These are phyloP conservation scores for Phaseolus lunatus DNA, from an alignment of 306 rosid species.

Conservation along the genomic window DNA sequence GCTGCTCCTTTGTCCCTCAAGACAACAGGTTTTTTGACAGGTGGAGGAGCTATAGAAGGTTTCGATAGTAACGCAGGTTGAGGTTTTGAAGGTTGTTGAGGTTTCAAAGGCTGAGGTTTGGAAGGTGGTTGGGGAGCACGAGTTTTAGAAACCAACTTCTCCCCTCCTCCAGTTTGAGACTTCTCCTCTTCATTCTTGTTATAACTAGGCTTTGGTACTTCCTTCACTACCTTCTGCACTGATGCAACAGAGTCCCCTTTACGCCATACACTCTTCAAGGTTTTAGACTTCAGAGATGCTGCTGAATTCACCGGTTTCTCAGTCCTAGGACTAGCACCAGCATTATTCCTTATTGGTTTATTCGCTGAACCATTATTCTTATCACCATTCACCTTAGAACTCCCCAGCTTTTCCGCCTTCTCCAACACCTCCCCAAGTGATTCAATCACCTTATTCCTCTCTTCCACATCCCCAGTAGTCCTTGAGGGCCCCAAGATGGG, in stretches of 20 bases:
- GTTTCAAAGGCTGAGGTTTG: conserved; percentile 64
- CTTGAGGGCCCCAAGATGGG: conserved; percentile 53
- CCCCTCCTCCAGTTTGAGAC: conserved; percentile 49
- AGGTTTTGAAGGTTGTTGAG: conserved; percentile 70
- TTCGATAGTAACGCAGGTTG: conserved; percentile 73
- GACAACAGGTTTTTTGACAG: conserved; percentile 71
- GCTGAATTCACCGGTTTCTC: conserved; percentile 40
- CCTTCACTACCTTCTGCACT: conserved; percentile 73
- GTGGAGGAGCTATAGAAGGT: conserved; percentile 73
- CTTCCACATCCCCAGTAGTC: conserved; percentile 56
- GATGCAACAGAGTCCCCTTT: conserved; percentile 83
- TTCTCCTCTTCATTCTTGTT: conserved; percentile 49
- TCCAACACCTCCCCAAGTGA: conserved; percentile 97
- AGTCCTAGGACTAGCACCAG: conserved; percentile 44
- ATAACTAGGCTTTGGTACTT: conserved; percentile 57
- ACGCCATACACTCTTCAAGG: conserved; percentile 94
- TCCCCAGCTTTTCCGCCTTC: conserved; percentile 87
- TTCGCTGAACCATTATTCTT: conserved; percentile 56
- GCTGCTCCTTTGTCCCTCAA: conserved; percentile 84
- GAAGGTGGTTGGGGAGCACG: conserved; percentile 58
- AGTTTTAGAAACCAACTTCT: conserved; percentile 51
- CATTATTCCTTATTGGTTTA: conserved; percentile 52
- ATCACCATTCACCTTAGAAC: conserved; percentile 51
- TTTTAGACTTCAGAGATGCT: conserved; percentile 60
- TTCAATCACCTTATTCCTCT: conserved; percentile 80